Conservation (phyloP, 768 basidiomycete species). For the Inosperma sp. region DNA sequence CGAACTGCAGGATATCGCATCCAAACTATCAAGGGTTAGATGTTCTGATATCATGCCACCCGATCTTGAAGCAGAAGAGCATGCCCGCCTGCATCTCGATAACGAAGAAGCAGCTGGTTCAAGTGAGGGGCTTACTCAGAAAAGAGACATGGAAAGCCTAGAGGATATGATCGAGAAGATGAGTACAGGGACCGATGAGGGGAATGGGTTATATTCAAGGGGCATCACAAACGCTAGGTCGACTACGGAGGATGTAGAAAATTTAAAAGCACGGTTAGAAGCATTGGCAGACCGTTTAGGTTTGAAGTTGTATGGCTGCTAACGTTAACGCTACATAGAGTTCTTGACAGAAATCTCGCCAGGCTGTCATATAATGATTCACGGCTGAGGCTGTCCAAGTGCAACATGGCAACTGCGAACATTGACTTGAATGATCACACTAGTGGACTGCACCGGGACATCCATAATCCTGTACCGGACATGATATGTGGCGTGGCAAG, state of each 20-base stretch:
- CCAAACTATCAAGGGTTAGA: conserved; percentile 53
- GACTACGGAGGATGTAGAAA: conserved; percentile 31
- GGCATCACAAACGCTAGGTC: not conserved
- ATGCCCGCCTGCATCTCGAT: conserved; percentile 63
- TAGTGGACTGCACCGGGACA: too few species aligned
- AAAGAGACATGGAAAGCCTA: conserved; percentile 47
- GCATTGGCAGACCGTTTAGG: not conserved
- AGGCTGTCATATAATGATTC: too few species aligned
- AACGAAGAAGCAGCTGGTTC: conserved; percentile 34
- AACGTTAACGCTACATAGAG: too few species aligned
- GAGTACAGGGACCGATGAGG: conserved; percentile 25
- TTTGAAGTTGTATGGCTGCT: not conserved
- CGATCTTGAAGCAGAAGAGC: conserved; percentile 76
- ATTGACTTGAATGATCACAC: too few species aligned
- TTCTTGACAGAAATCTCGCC: too few species aligned
- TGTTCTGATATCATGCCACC: conserved; percentile 70
- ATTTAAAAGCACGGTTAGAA: not conserved
- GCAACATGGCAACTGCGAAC: too few species aligned
- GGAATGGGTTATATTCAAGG: conserved; percentile 39
- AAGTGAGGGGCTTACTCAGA: conserved; percentile 40
- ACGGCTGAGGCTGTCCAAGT: too few species aligned
- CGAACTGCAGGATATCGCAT: conserved; percentile 51
- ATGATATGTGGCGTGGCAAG: too few species aligned
- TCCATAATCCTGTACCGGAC: too few species aligned
- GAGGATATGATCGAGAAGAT: conserved; percentile 49